A percentile compares a stretch with the other conserved stretches of the same genome.
phyloP scores from a whole-genome alignment of 495 filamentous ascomycete species.

The Neurospora terricola region DNA sequence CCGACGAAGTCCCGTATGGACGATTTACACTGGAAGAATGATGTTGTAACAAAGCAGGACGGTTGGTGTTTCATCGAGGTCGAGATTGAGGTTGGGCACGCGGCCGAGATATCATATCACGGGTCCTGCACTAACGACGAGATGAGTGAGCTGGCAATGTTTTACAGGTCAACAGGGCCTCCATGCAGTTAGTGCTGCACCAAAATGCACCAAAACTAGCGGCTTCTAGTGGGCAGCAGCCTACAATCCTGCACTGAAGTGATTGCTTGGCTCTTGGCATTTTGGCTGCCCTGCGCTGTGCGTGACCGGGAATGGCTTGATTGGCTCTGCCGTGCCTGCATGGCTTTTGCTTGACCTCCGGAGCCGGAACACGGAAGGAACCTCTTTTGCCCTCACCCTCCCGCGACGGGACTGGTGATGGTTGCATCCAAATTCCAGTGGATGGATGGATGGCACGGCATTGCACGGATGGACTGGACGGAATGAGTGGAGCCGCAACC shows the following conservation, averaged over 20 bases:
- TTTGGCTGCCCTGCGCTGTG: not conserved
- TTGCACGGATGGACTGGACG: not conserved
- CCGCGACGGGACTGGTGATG: not conserved
- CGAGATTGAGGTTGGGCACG: not conserved
- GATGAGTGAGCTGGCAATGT: not conserved
- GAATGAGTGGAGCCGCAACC: not conserved
- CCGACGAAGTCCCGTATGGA: not conserved
- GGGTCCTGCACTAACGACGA: not conserved
- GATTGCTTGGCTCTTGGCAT: not conserved
- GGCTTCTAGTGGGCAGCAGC: not conserved
- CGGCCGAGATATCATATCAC: not conserved
- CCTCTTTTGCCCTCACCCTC: not conserved
- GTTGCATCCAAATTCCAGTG: not conserved
- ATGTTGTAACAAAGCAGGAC: not conserved
- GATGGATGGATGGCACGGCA: not conserved
- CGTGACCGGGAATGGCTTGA: not conserved
- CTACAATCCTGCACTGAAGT: not conserved
- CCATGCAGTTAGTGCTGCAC: not conserved
- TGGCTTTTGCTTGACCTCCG: not conserved
- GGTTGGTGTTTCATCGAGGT: not conserved
- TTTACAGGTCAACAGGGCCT: not conserved
- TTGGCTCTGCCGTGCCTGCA: not conserved
- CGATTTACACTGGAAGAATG: not conserved
- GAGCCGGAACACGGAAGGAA: not conserved
- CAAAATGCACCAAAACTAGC: not conserved